phyloP scores from a whole-genome alignment of 257 asterid species.

The Solanum rostratum region DNA sequence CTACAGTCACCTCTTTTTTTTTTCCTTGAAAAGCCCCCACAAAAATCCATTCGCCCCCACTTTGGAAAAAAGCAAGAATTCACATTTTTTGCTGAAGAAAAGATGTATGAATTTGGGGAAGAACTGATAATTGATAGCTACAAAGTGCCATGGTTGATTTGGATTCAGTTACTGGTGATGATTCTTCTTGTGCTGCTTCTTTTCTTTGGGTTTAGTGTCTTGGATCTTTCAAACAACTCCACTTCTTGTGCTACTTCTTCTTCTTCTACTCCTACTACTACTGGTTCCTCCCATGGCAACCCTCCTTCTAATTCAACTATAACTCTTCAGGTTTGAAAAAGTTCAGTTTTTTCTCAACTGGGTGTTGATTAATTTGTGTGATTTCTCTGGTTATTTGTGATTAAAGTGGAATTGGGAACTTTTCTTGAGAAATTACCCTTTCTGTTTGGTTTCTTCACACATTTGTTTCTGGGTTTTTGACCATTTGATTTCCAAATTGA shows the following conservation, averaged over 20 bases:
- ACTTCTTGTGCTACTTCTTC: conserved; percentile 13
- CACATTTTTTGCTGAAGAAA: not conserved
- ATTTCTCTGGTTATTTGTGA: not conserved
- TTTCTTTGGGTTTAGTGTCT: conserved; percentile 39
- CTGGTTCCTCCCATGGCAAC: not conserved
- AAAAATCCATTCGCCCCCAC: not conserved
- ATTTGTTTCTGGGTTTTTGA: not conserved
- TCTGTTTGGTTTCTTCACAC: not conserved
- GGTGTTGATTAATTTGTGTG: not conserved
- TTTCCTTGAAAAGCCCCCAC: not conserved
- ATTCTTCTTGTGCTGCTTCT: conserved; percentile 48
- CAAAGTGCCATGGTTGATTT: conserved; percentile 59
- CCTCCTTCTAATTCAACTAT: not conserved
- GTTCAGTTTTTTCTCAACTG: not conserved
- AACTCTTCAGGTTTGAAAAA: not conserved
- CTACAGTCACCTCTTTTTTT: not conserved
- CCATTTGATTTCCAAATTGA: not conserved
- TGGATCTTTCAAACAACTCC: conserved; percentile 20
- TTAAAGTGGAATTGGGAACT: not conserved
- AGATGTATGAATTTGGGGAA: conserved; percentile 53
- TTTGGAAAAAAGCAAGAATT: not conserved
- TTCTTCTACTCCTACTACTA: not conserved
- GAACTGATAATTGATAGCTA: conserved; percentile 53
- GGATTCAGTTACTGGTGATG: conserved; percentile 62
- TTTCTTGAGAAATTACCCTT: not conserved